Base-by-base conservation (phyloP, 306 rosid genomes). In the peach (Prunus persica) region DNA sequence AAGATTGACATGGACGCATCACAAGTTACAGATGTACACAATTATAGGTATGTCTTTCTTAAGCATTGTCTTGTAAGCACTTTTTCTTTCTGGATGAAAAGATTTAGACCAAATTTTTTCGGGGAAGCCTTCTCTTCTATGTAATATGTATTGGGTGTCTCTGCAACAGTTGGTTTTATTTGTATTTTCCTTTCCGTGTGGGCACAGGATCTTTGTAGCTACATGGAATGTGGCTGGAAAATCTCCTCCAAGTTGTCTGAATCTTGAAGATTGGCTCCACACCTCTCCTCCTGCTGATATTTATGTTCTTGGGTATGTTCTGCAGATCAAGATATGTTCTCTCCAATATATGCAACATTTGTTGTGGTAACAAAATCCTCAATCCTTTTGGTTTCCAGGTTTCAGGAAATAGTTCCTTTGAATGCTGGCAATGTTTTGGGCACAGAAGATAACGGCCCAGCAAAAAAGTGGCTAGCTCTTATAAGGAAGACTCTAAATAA, bases 171-270 rank as follows among this genome's bases (percentile, higher is more conserved):
- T 80, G 76, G 78, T 28, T 70, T 47, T 27, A 47, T 67, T 70
- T 46, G n/a, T 76, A 71, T 67, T 6, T 52, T 67, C 7, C 41
- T 81, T 73, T 43, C 54, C 55, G 65, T 66, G 66, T 78, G 69
- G 73, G 78, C 58, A 47, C 79, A 96, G 99, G 79, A 81, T 96
- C 79, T 91, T 93, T 56, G 91, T 83, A 51, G 97, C 98, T 18
- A 96, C 99, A 51, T 96, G 99, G 99, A 96, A 96, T 85, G 99
- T 96, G 28, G 99, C 94, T 38, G 99, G 99, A 74, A 93, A 93
- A 80, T 82, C 98, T 62, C 99, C 99, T 78, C 96, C 99, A 3
- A 84, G 87, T 79, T 76, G 87, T 85, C 78, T 96, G 85, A 91
- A 76, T 82, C 89, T 96, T 6, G 98, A 93, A 88, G 99, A 96